Evolutionary conservation across 495 filamentous ascomycete species (phyloP).

Genomic region (Aspergillus cavernicola): DNA sequence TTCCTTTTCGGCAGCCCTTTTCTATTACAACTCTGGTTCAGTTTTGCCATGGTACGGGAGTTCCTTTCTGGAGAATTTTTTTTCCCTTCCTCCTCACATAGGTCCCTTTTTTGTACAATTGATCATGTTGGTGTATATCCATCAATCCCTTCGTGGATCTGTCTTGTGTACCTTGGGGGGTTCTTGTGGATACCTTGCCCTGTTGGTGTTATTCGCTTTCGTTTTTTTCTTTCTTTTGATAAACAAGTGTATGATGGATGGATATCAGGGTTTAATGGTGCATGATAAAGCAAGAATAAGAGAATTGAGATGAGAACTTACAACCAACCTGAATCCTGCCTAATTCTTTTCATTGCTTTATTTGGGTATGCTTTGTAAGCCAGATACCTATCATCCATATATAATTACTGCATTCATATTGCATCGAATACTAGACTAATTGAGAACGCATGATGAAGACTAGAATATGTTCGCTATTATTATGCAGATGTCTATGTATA

Average conservation of each 20-base stretch:
- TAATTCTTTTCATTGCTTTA: no score
- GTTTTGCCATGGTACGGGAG: not conserved
- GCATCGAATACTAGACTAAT: no score
- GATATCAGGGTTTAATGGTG: conserved; percentile 8
- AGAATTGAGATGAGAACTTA: no score
- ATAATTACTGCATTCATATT: no score
- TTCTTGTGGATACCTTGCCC: conserved; percentile 16
- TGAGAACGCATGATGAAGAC: no score
- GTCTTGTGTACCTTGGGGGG: conserved; percentile 20
- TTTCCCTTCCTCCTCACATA: conserved; percentile 1
- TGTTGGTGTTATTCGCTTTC: conserved; percentile 20
- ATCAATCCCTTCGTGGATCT: conserved; percentile 1
- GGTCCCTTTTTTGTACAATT: conserved; percentile 17
- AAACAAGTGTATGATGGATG: conserved; percentile 9
- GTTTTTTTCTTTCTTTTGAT: conserved; percentile 15
- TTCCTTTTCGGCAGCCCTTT: conserved; percentile 1
- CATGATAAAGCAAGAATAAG: conserved; percentile 6
- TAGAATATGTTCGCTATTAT: no score
- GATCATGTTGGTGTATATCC: conserved; percentile 17
- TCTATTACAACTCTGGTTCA: not conserved
- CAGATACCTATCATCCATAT: no score
- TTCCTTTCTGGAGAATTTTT: conserved; percentile 7
- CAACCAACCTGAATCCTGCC: no score
- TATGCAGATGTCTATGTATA: no score
- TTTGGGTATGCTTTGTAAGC: no score